Percentiles rank a stretch among this genome's conserved stretches.
phyloP scores from a whole-genome alignment of 2,329 filamentous ascomycete species.

The Fusarium penzigii region DNA sequence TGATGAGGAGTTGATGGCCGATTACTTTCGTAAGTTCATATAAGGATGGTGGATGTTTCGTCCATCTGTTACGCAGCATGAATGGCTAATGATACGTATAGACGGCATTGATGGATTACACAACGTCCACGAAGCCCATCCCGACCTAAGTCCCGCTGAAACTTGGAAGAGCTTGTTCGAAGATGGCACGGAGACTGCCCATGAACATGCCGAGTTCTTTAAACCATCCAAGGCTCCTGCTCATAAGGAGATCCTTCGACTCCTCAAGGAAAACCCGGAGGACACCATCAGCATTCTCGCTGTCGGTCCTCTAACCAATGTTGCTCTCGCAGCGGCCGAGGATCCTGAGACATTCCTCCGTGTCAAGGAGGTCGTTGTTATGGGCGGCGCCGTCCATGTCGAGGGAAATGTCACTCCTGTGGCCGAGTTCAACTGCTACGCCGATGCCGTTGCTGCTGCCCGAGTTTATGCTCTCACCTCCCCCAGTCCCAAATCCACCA shows the following conservation, averaged over 20 bases:
- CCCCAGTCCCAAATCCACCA: slow-evolving; percentile 71
- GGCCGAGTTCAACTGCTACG: slow-evolving; percentile 94
- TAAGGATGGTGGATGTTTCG: neutral
- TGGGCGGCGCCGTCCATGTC: slow-evolving; percentile 83
- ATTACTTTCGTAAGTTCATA: slow-evolving; percentile 76
- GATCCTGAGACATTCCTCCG: slow-evolving; percentile 88
- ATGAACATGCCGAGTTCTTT: slow-evolving; percentile 63
- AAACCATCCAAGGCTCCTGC: slow-evolving; percentile 72
- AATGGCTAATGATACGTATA: slow-evolving; percentile 34
- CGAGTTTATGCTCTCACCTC: slow-evolving; percentile 78
- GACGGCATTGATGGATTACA: slow-evolving; percentile 78
- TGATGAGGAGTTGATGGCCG: slow-evolving; percentile 76
- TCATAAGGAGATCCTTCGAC: slow-evolving; percentile 85
- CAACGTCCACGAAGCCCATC: slow-evolving; percentile 72
- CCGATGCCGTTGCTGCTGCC: slow-evolving; percentile 78
- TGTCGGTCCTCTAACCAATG: slow-evolving; percentile 89
- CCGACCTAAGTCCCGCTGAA: slow-evolving; percentile 72
- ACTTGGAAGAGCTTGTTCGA: slow-evolving; percentile 71
- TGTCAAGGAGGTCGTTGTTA: slow-evolving; percentile 89
- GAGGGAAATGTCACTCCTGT: slow-evolving; percentile 83
- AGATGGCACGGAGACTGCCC: slow-evolving; percentile 38
- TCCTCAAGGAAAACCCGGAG: slow-evolving; percentile 77
- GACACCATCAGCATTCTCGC: slow-evolving; percentile 89
- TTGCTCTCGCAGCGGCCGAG: slow-evolving; percentile 83
- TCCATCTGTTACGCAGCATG: neutral